Evolutionary conservation across 169 alveolate species (phyloP), one percentile per base, ranked within the genome.

Genomic region (Cardiosporidium cionae): DNA sequence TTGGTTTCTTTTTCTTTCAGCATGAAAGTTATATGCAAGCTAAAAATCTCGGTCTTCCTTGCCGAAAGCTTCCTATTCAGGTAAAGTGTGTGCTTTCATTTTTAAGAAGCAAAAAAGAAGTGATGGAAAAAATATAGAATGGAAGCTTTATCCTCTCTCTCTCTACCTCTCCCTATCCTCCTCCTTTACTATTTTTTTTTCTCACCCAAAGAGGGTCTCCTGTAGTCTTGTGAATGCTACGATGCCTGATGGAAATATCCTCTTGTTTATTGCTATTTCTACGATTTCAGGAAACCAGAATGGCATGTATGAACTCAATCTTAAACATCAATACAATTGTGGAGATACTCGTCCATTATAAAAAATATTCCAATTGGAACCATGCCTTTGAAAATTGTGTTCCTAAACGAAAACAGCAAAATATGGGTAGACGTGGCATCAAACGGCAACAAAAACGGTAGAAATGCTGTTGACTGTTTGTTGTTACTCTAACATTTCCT

Each of bases 281-380:
- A n/a, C n/a, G n/a, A n/a, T n/a, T n/a, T n/a, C n/a, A n/a, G n/a
- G n/a, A n/a, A n/a, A n/a, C n/a, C n/a, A n/a, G n/a, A 44, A n/a
- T n/a, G 58, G 58, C 27, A 16, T 44, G 16, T 44, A 16, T n/a
- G 16, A 44, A 44, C n/a, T 16, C 58, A 44, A n/a, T 44, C n/a
- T 32, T 76, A 72, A 76, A 76, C 37, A 32, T 76, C 65, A 76
- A 76, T 52, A 32, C 76, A 3, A 77, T 76, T 37, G 78, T 76
- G 52, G 82, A 76, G 32, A 53, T 68, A 5, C 44, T 76, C 27
- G 34, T 76, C 7, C 68, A 34, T 28, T 25, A 34, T 29, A 36
- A 25, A 25, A 52, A 62, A 31, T 7, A 70, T 34, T 27, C 68
- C 3, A 72, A 69, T 52, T 76, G 82, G 82, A 34, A 32, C n/a